Evolutionary conservation across 805 yeast species (phyloP).

Genomic region (Nakazawaea molendinolei): DNA sequence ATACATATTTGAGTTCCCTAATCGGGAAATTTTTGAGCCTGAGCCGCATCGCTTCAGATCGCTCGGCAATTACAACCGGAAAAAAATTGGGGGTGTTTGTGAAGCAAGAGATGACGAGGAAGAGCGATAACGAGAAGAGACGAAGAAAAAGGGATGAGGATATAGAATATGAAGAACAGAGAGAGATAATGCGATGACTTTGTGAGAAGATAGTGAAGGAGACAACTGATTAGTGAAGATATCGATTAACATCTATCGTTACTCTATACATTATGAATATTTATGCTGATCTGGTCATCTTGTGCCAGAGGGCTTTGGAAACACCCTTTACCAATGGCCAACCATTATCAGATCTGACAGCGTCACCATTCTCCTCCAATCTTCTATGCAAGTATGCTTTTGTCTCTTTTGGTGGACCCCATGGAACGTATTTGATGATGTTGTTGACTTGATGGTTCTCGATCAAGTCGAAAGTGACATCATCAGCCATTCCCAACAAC

Average conservation of each 20-base stretch:
- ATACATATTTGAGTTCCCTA: slow-evolving; percentile 1
- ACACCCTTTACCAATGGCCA: slow-evolving; percentile 61
- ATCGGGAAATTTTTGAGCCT: background rate
- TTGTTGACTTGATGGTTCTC: slow-evolving; percentile 58
- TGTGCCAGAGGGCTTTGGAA: slow-evolving; percentile 25
- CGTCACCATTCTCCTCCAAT: slow-evolving; percentile 93
- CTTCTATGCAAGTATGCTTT: slow-evolving; percentile 85
- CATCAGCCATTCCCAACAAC: slow-evolving; percentile 93
- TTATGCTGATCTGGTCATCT: too few relatives aligned
- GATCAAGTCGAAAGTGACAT: slow-evolving; percentile 70
- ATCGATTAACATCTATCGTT: too few relatives aligned
- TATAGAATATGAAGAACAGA: too few relatives aligned
- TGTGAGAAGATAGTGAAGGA: too few relatives aligned
- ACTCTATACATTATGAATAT: too few relatives aligned
- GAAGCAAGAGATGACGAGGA: too few relatives aligned
- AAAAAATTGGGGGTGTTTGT: too few relatives aligned
- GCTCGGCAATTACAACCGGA: background rate
- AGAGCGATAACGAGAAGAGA: too few relatives aligned
- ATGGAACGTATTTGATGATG: slow-evolving; percentile 89
- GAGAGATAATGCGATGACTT: too few relatives aligned
- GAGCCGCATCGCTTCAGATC: background rate
- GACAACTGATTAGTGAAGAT: too few relatives aligned
- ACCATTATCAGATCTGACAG: slow-evolving; percentile 82
- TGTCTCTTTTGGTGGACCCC: slow-evolving; percentile 96
- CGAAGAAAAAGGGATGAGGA: too few relatives aligned